Evolutionary conservation across 495 filamentous ascomycete species (phyloP), one percentile per base, ranked within the genome.

Genomic region (Lentithecium fluviatile): DNA sequence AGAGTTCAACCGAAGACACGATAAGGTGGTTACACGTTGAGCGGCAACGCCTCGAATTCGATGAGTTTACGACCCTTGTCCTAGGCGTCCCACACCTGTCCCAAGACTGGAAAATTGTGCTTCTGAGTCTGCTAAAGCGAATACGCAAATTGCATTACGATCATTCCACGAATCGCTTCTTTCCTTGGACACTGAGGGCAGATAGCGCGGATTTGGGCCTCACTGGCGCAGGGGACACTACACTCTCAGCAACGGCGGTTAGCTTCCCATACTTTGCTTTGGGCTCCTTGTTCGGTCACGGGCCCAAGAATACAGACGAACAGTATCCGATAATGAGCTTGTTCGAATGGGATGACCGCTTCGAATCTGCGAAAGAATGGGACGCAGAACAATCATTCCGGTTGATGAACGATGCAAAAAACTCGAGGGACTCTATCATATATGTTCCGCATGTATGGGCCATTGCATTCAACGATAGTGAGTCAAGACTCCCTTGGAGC

Each of bases 241-340:
- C 29, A 3, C 29, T 32, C 29, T 32, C 29, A 4, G 29, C 29
- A 32, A 32, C 29, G 29, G 29, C 29, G 4, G 10, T 32, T 32
- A 32, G 29, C 29, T 32, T 32, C 10, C 29, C 29, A 3, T 32
- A 32, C 10, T 32, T 32, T 10, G 43, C 43, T 0, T n/a, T 46
- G 11, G 43, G 43, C 43, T 46, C 43, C 43, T 2, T 46, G 2
- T 46, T 46, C 24, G 43, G 43, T 8, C 43, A 46, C 17, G 43
- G 43, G 6, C 43, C 43, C 11, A 46, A n/a, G 43, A 19, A 46
- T 10, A 46, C 43, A 21, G 43, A 46, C 43, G 11, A 46, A 46
- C 43, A 46, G 43, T 24, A 46, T 46, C 43, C 43, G 43, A 46
- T 46, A 1, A 46, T 46, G 43, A 46, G 43, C 43, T 46, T 46